Conservation (phyloP, 495 filamentous ascomycete species). For the Aspergillus nidulans region DNA sequence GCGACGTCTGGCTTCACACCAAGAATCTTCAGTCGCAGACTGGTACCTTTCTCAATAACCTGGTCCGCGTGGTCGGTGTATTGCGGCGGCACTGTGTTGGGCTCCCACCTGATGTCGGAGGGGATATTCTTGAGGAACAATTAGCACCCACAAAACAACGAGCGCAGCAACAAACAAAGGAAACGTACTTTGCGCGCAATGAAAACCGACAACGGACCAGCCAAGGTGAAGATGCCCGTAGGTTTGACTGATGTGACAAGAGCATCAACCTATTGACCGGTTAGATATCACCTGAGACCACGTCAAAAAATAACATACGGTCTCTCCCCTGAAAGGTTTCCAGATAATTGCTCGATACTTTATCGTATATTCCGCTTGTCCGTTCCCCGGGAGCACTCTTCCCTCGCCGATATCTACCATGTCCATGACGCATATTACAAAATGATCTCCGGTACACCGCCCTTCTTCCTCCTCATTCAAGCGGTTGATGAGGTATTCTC, state of each 20-base stretch:
- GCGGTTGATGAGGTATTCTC: constrained; percentile 78
- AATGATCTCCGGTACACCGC: constrained; percentile 86
- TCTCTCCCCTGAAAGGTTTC: constrained; percentile 94
- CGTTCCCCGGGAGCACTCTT: constrained; percentile 81
- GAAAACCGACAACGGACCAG: constrained; percentile 83
- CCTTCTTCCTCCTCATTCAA: constrained; percentile 91
- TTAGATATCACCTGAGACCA: not conserved
- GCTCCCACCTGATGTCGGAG: constrained; percentile 85
- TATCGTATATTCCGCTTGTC: constrained; percentile 89
- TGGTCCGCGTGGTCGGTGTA: constrained; percentile 85
- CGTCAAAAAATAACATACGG: constrained; percentile 52
- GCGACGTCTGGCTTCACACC: constrained; percentile 88
- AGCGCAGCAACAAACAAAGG: not conserved
- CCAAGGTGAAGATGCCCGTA: constrained; percentile 87
- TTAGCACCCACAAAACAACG: constrained; percentile 15
- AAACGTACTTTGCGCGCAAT: constrained; percentile 76
- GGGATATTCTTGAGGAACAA: constrained; percentile 70
- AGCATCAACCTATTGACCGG: constrained; percentile 68
- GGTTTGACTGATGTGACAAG: constrained; percentile 85
- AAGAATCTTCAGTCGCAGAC: constrained; percentile 88
- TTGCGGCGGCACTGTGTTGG: constrained; percentile 80
- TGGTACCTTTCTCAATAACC: constrained; percentile 88
- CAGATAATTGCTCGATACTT: constrained; percentile 94
- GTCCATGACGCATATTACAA: constrained; percentile 95
- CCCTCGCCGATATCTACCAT: constrained; percentile 88